phyloP scores from a whole-genome alignment of 208 protist species.

The Trichomonas gallinae region DNA sequence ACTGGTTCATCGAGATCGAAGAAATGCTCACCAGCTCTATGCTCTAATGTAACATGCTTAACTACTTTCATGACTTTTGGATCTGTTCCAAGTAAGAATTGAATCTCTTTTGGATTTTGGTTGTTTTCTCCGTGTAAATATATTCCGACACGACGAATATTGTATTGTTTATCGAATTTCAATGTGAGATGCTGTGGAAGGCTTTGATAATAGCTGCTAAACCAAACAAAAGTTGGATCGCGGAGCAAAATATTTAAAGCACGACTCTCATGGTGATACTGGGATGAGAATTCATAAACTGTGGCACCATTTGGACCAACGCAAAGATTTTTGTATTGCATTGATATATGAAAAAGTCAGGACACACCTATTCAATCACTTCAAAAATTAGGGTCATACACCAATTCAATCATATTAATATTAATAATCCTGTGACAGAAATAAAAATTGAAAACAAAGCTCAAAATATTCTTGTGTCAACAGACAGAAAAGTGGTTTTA shows the following conservation, averaged over 20 bases:
- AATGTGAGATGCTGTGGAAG: slow-evolving; percentile 8
- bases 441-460: too few relatives aligned
- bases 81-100: neutral
- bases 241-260: neutral
- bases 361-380: too few relatives aligned
- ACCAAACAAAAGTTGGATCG: slow-evolving; percentile 18
- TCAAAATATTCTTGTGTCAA: too few relatives aligned
- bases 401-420: too few relatives aligned
- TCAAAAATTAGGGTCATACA: too few relatives aligned
- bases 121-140: slow-evolving; percentile 14
- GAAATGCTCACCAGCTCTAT: neutral
- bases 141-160: neutral
- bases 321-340: slow-evolving; percentile 12
- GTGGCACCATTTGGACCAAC: neutral
- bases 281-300: slow-evolving; percentile 14
- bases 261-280: neutral
- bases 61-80: neutral
- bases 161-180: neutral
- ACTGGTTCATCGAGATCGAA: neutral
- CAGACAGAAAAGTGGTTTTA: too few relatives aligned
- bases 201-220: neutral
- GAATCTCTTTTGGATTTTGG: slow-evolving; percentile 11
- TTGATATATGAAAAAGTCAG: too few relatives aligned
- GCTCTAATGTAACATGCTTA: neutral
- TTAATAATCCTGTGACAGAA: too few relatives aligned